Conservation (phyloP, 495 filamentous ascomycete genomes). For the Lasiosphaeris hirsuta region DNA sequence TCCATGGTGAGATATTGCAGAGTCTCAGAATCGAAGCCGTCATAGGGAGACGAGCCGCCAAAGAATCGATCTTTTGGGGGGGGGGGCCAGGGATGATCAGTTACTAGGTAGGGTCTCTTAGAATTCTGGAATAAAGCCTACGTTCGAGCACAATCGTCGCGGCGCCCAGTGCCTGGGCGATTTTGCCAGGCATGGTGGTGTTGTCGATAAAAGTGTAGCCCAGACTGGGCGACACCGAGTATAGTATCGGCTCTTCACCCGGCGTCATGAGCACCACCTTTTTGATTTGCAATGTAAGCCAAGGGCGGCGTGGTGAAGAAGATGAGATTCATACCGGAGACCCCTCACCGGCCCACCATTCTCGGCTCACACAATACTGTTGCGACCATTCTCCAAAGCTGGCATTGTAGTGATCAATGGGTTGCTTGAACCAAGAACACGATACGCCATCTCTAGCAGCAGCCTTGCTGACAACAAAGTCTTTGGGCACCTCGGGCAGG, state of each 20-base stretch:
- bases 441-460: conserved; percentile 7
- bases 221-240: conserved; percentile 29
- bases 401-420: conserved; percentile 22
- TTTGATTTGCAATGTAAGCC: background rate
- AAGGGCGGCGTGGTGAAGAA: background rate
- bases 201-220: conserved; percentile 48
- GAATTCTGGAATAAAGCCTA: conserved; percentile 21
- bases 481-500: background rate
- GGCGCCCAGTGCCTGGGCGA: conserved; percentile 53
- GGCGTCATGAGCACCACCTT: conserved; percentile 56
- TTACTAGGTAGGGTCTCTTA: background rate
- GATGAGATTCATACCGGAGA: conserved; percentile 14
- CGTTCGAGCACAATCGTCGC: conserved; percentile 57
- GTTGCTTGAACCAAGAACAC: conserved; percentile 25
- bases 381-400: conserved; percentile 21
- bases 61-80: conserved; percentile 51
- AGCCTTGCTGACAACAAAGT: conserved; percentile 6
- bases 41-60: conserved; percentile 58
- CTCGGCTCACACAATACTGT: conserved; percentile 23
- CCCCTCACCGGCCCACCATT: conserved; percentile 20
- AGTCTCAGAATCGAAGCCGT: conserved; percentile 51
- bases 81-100: too few relatives aligned
- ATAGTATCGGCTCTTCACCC: conserved; percentile 49
- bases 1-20: conserved; percentile 60
- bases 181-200: conserved; percentile 46